These are phyloP conservation scores for Schizochytrium sp. DNA, from an alignment of 108 stramenopile species.

Conservation along the genomic window DNA sequence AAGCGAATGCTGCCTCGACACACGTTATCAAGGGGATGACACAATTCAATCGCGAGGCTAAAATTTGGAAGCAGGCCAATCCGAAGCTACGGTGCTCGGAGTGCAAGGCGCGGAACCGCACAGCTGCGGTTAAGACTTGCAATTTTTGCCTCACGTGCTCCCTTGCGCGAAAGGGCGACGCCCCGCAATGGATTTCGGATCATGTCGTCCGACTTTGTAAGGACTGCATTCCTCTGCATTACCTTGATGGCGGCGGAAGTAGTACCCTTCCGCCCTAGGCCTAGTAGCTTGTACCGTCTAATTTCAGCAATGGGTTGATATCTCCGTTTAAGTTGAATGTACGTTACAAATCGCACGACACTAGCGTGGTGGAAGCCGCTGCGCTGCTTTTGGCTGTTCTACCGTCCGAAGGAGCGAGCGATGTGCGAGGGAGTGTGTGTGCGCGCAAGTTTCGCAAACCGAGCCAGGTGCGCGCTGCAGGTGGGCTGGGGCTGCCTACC, in stretches of 20 bases:
- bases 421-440: no score
- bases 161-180: background rate
- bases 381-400: no score
- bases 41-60: background rate
- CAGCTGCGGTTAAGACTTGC: background rate
- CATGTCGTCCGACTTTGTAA: background rate
- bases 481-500: no score
- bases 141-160: background rate
- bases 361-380: no score
- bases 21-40: background rate
- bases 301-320: no score
- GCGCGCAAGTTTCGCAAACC: no score
- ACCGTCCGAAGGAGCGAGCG: no score
- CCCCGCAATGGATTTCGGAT: background rate
- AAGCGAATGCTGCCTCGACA: background rate
- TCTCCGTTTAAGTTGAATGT: no score
- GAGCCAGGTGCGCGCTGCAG: no score
- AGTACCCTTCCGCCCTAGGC: no score
- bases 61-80: background rate
- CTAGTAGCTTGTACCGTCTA: no score
- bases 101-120: background rate
- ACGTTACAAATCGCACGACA: no score
- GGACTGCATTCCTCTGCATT: background rate
- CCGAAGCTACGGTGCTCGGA: background rate
- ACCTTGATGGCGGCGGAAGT: background rate